A percentile compares a stretch with the other conserved stretches of the same genome.
Conservation (phyloP, 2,329 filamentous ascomycete species). For the Decorospora gaudefroyi region DNA sequence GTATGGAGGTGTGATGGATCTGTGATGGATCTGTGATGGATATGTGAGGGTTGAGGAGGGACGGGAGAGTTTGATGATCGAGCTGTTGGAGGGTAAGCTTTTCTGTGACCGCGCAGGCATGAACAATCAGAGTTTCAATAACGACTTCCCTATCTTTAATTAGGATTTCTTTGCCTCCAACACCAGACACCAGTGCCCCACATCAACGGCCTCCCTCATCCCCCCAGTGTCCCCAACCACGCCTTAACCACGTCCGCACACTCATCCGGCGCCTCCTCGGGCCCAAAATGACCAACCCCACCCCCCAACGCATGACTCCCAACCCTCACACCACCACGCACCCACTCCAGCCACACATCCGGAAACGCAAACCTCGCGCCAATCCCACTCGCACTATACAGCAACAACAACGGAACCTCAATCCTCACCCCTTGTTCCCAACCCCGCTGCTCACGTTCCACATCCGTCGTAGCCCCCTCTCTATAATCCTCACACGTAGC, state of each 20-base stretch:
- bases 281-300: conserved; percentile 61
- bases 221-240: conserved; percentile 31
- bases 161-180: too few relatives aligned
- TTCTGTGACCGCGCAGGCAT: too few relatives aligned
- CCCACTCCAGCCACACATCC: conserved; percentile 56
- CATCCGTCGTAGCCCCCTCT: conserved; percentile 58
- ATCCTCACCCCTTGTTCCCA: conserved; percentile 52
- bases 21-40: too few relatives aligned
- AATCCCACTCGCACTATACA: conserved; percentile 58
- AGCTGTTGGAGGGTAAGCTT: too few relatives aligned
- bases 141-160: too few relatives aligned
- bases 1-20: too few relatives aligned
- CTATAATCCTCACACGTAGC: conserved; percentile 62
- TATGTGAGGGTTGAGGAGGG: too few relatives aligned
- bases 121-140: too few relatives aligned
- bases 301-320: conserved; percentile 56
- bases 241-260: conserved; percentile 50
- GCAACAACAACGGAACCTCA: conserved; percentile 53
- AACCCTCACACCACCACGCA: conserved; percentile 52
- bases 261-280: conserved; percentile 58
- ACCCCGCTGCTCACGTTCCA: conserved; percentile 57
- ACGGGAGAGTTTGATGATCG: too few relatives aligned
- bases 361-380: conserved; percentile 57
- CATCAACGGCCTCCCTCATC: too few relatives aligned
- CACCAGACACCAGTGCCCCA: too few relatives aligned